Evolutionary conservation across 768 basidiomycete species (phyloP).

Genomic region (Boletus rufocinnamomeus): DNA sequence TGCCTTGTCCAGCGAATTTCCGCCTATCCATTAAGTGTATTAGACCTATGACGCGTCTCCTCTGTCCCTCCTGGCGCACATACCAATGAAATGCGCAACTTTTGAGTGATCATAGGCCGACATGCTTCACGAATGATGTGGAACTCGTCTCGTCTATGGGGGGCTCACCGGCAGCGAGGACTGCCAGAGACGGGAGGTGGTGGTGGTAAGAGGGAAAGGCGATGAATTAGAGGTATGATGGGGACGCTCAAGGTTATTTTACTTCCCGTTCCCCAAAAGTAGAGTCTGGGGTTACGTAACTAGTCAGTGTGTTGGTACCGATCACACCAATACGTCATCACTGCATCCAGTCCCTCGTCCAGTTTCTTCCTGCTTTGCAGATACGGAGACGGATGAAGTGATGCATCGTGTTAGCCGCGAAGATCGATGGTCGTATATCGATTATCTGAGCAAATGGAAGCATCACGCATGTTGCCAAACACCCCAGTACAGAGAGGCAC

Average conservation of each 20-base stretch:
- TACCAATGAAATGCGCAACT: constrained; percentile 67
- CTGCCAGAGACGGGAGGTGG: constrained; percentile 11
- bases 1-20: constrained; percentile 88
- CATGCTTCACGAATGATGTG: constrained; percentile 22
- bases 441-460: constrained; percentile 15
- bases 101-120: constrained; percentile 55
- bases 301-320: not conserved
- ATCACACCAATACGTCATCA: not conserved
- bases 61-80: constrained; percentile 13
- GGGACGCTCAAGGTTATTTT: constrained; percentile 21
- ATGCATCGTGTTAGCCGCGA: constrained; percentile 17
- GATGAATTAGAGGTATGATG: constrained; percentile 10
- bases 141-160: constrained; percentile 11
- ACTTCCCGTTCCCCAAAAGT: constrained; percentile 33
- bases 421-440: constrained; percentile 15
- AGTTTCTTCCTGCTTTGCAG: not conserved
- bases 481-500: constrained; percentile 25
- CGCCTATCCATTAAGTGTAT: constrained; percentile 56
- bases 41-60: constrained; percentile 13
- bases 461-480: not conserved
- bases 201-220: constrained; percentile 25
- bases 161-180: constrained; percentile 5
- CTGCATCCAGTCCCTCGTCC: not conserved
- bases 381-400: not conserved
- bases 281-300: constrained; percentile 36